Evolutionary conservation across 2,329 filamentous ascomycete genomes (phyloP).

Genomic region (Aspergillus terreus): DNA sequence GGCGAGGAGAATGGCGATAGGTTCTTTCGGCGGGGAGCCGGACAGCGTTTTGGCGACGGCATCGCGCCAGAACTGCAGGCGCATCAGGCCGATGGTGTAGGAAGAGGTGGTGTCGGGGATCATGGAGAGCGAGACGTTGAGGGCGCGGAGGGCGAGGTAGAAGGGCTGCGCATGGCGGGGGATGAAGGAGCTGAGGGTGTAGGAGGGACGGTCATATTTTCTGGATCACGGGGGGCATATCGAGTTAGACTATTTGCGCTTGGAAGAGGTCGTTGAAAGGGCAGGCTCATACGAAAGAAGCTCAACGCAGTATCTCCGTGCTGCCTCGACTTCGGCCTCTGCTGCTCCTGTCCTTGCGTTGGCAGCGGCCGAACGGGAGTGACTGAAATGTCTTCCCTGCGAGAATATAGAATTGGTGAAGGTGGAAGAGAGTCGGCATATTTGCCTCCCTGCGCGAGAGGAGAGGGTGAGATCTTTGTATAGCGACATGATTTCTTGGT

Average conservation of each 20-base stretch:
- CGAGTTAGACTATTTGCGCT: too few relatives aligned
- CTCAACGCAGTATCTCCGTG: constrained; percentile 57
- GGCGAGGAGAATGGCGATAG: constrained; percentile 79
- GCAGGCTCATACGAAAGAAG: constrained; percentile 48
- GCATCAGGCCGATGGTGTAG: constrained; percentile 79
- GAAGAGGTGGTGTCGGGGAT: constrained; percentile 88
- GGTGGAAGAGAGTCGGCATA: constrained; percentile 8
- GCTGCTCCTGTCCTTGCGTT: constrained; percentile 23
- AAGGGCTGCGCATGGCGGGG: constrained; percentile 70
- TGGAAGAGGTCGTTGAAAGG: neutral
- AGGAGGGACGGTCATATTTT: constrained; percentile 84
- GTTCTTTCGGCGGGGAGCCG: constrained; percentile 79
- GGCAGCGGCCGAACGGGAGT: constrained; percentile 12
- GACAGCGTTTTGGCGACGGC: constrained; percentile 73
- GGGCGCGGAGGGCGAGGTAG: constrained; percentile 83
- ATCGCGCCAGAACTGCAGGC: constrained; percentile 94
- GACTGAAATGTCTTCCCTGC: constrained; percentile 26
- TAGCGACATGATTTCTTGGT: constrained; percentile 8
- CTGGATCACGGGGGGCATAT: constrained; percentile 42
- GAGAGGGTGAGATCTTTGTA: constrained; percentile 18
- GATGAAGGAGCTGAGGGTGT: constrained; percentile 80
- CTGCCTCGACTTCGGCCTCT: constrained; percentile 51
- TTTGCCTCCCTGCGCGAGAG: constrained; percentile 15
- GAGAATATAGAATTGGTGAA: constrained; percentile 5
- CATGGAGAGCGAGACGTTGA: constrained; percentile 88